A percentile compares a stretch with the other conserved stretches of the same genome.
Evolutionary conservation across 208 protist species (phyloP).

Genomic region (Trypanosoma platydactyli): DNA sequence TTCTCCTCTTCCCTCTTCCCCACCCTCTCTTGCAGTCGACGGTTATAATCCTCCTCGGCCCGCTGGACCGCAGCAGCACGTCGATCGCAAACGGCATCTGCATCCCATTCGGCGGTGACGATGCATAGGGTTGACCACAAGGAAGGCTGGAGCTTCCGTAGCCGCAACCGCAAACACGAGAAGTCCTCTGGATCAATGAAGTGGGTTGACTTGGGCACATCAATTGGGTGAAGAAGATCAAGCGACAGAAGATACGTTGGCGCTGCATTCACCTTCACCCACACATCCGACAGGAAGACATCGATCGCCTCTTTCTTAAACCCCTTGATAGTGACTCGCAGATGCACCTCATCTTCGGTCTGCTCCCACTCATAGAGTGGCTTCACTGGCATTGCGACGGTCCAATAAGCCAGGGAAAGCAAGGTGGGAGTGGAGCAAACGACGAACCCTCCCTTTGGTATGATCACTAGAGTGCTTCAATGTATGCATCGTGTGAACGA

Average conservation of each 20-base stretch:
- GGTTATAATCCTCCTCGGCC: slow-evolving; percentile 74
- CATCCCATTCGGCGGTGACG: slow-evolving; percentile 11
- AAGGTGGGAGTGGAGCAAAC: no score
- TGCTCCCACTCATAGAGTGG: slow-evolving; percentile 89
- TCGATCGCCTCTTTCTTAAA: slow-evolving; percentile 83
- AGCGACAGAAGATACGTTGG: slow-evolving; percentile 85
- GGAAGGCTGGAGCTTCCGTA: slow-evolving; percentile 55
- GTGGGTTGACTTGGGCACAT: slow-evolving; percentile 49
- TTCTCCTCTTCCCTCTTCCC: slow-evolving; percentile 74
- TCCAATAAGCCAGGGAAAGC: neutral
- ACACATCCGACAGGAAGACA: slow-evolving; percentile 81
- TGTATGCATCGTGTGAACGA: neutral
- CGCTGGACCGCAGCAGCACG: slow-evolving; percentile 60
- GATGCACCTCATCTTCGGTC: slow-evolving; percentile 65
- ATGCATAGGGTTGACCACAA: slow-evolving; percentile 73
- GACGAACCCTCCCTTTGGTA: no score
- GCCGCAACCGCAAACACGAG: slow-evolving; percentile 54
- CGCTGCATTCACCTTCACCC: slow-evolving; percentile 84
- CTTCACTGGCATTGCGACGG: slow-evolving; percentile 75
- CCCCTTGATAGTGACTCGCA: slow-evolving; percentile 75
- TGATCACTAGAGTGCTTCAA: no score
- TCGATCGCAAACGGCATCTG: slow-evolving; percentile 49
- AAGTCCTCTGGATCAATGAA: slow-evolving; percentile 44
- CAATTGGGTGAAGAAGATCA: slow-evolving; percentile 81
- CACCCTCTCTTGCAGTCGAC: slow-evolving; percentile 59